phyloP scores from a whole-genome alignment of 2,329 filamentous ascomycete genomes.

The Lachnellula arida region DNA sequence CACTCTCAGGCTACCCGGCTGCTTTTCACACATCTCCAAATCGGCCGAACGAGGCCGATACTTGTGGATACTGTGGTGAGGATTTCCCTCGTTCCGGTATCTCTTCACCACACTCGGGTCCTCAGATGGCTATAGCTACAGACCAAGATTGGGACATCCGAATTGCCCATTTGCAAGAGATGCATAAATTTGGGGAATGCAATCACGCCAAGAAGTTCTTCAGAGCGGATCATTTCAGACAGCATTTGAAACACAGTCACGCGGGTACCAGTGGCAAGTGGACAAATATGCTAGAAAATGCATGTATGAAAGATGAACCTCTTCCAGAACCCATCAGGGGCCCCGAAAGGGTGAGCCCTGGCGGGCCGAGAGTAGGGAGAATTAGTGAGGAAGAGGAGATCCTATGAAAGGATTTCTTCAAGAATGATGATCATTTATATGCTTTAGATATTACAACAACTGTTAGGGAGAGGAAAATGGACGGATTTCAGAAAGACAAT shows the following conservation, averaged over 20 bases:
- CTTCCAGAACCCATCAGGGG: conserved; percentile 39
- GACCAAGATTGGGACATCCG: conserved; percentile 85
- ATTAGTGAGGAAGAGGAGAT: conserved; percentile 32
- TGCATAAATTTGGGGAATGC: conserved; percentile 97
- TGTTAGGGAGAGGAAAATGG: conserved; percentile 3
- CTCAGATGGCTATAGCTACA: conserved; percentile 48
- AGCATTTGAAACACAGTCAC: conserved; percentile 97
- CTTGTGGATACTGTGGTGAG: conserved; percentile 92
- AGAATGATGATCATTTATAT: conserved; percentile 3
- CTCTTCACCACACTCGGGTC: conserved; percentile 39
- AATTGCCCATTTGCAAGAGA: conserved; percentile 79
- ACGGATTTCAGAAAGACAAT: conserved; percentile 5
- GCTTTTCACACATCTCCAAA: conserved; percentile 81
- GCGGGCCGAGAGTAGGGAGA: conserved; percentile 21
- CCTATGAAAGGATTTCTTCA: conserved; percentile 5
- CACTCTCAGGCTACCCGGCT: conserved; percentile 69
- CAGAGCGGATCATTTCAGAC: conserved; percentile 93
- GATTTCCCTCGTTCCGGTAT: conserved; percentile 58
- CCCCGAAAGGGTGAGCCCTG: conserved; percentile 26
- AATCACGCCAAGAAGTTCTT: conserved; percentile 99
- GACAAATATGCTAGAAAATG: conserved; percentile 97
- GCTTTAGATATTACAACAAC: conserved; percentile 1
- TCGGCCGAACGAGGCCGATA: conserved; percentile 64
- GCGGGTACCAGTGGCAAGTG: conserved; percentile 95
- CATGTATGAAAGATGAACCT: conserved; percentile 88